Evolutionary conservation across 2,329 filamentous ascomycete species (phyloP), one percentile per base, ranked within the genome.

Genomic region (Verticillium tricorpus): DNA sequence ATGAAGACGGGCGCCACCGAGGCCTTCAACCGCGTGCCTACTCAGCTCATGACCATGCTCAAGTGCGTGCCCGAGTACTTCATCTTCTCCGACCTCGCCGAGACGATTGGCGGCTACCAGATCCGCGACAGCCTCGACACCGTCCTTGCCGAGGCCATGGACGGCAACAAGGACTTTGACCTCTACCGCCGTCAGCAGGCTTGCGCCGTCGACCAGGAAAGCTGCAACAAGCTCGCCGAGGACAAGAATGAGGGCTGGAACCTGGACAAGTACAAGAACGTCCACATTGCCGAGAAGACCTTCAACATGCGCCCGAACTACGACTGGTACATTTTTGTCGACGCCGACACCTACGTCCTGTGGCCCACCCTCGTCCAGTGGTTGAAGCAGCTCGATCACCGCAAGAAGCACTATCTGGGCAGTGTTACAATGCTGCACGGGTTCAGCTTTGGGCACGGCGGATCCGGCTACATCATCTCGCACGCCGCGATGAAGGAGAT

Each of bases 191-290:
- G 73, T 28, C 80, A 82, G 67, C 68, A 80, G 57, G 70, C 76
- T 54, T 84, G 82, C 64, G 72, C 74, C 31, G 69, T 77, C 58
- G 76, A 79, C 39, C 77, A 80, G 56, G 77, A 78, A 54, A 77
- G 76, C 60, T 80, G 82, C 65, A 76, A 76, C 63, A 74, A 71
- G 69, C 61, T 61, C 69, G 66, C 59, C 67, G 64, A 56, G 69
- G 69, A 67, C 56, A 62, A 69, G 39, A 40, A 67, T n/a, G 72
- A 77, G 25, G 77, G 76, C 1, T 87, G 84, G 85, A 76, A 74
- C 19, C 70, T 87, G 45, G 85, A 87, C 74, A 86, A 85, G 73
- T 87, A 85, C 74, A 87, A 87, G 72, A 86, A 85, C 69, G 74
- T 85, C 56, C 84, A 85, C 69, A 85, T 86, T 69, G 79, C 83